Evolutionary conservation across 2,329 filamentous ascomycete species (phyloP), one percentile per base, ranked within the genome.

Genomic region (Trichoderma arundinaceum): DNA sequence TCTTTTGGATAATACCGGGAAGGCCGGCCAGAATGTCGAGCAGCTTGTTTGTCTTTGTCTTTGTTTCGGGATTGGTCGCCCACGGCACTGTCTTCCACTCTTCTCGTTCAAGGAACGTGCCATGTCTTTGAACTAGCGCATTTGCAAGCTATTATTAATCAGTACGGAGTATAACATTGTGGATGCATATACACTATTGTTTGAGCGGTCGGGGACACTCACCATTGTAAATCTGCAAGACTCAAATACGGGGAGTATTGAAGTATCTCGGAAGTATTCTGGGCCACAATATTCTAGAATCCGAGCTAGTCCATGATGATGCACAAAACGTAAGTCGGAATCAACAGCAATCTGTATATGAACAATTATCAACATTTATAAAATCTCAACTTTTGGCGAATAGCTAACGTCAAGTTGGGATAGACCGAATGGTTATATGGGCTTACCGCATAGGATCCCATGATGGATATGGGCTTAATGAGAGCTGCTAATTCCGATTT

Each of bases 231-330:
- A 59, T 17, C 57, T 49, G 13, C 43, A 49, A 38, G 57, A 59
- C 22, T 59, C 57, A 4, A 59, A 59, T 4, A 59, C 32, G 2
- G 57, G 57, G 0, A 59, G 15, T 9, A 58, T 58, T 10, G 22
- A 33, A 7, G 54, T 17, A 7, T 60, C 44, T n/a, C 39, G 44
- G 15, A 60, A 60, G 10, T 39, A 39, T 49, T 60, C 57, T 9
- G 57, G 43, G 13, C 57, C 57, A 35, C 57, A 60, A 13, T 48
- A 35, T 60, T 60, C 56, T 7, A 59, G 56, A 46, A 60, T 60
- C n/a, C 13, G 17, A 17, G 57, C 33, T n/a, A 60, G 13, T 6
- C 57, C 57, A 12, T 39, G 17, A 17, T 60, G 44, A 13, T 60
- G 57, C 19, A 60, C 33, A 6, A 60, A 60, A 3, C 44, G 44